Evolutionary conservation across 768 basidiomycete species (phyloP).

Genomic region (Flagelloscypha sp.): DNA sequence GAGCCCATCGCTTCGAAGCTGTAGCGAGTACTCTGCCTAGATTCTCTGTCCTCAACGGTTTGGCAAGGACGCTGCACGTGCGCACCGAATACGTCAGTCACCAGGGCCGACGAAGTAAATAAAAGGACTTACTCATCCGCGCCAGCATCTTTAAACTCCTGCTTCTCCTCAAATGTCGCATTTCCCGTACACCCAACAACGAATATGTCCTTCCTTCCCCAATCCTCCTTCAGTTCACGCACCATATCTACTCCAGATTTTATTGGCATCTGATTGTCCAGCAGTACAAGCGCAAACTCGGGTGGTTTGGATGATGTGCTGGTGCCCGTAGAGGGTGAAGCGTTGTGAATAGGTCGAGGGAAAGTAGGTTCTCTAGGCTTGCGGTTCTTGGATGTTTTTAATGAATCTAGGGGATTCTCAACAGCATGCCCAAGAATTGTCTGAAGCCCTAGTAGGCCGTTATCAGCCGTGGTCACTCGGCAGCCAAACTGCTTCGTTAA

Average conservation of each 20-base stretch:
- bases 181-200: conserved; percentile 56
- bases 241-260: conserved; percentile 69
- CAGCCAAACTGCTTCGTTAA: too few species aligned
- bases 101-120: conserved; percentile 1
- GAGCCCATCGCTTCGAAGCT: too few species aligned
- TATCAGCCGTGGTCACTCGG: too few species aligned
- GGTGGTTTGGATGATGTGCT: too few species aligned
- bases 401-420: too few species aligned
- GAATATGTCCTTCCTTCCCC: conserved; percentile 69
- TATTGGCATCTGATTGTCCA: conserved; percentile 80
- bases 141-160: conserved; percentile 68
- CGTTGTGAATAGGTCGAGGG: too few species aligned
- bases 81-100: conserved; percentile 7
- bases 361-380: too few species aligned
- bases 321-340: too few species aligned
- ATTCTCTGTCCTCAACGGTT: conserved; percentile 67
- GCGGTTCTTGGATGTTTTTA: too few species aligned
- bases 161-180: conserved; percentile 53
- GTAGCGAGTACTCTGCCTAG: too few species aligned
- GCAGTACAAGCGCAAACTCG: conserved; percentile 39
- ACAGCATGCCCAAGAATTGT: too few species aligned
- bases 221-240: conserved; percentile 49
- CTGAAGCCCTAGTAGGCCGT: too few species aligned
- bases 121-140: conserved; percentile 53
- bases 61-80: conserved; percentile 56